These are phyloP conservation scores for Cynara cardunculus DNA, from an alignment of 129 eudicot species.

Conservation along the genomic window DNA sequence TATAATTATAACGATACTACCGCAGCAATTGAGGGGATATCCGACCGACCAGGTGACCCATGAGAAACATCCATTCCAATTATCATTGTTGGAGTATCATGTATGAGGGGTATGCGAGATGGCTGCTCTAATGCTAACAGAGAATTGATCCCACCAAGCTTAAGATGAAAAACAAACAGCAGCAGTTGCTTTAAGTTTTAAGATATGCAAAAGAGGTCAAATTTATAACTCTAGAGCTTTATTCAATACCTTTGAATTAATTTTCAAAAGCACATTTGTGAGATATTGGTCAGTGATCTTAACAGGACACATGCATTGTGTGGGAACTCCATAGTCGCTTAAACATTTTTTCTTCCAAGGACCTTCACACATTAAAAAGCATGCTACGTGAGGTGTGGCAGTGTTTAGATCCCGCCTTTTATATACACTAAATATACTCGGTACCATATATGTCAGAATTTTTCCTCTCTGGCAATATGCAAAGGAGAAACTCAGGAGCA, in stretches of 20 bases:
- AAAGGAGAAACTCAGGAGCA: slow-evolving; percentile 78
- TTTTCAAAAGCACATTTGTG: slow-evolving; percentile 79
- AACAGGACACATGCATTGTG: slow-evolving; percentile 76
- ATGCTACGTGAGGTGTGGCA: background rate
- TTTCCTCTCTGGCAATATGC: slow-evolving; percentile 84
- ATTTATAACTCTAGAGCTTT: background rate
- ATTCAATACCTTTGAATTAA: slow-evolving; percentile 73
- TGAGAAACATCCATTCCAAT: slow-evolving; percentile 98
- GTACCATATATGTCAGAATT: slow-evolving; percentile 82
- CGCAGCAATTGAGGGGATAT: slow-evolving; percentile 93
- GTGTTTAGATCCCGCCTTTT: background rate
- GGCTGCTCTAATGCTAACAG: slow-evolving; percentile 74
- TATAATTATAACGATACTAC: slow-evolving; percentile 34
- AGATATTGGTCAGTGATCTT: slow-evolving; percentile 85
- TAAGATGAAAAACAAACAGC: slow-evolving; percentile 2
- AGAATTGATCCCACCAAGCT: slow-evolving; percentile 97
- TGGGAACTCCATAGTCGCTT: slow-evolving; percentile 59
- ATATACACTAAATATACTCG: background rate
- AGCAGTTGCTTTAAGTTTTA: background rate
- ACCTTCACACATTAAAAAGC: slow-evolving; percentile 40
- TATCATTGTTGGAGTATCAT: slow-evolving; percentile 92
- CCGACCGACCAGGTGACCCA: slow-evolving; percentile 79
- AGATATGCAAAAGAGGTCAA: background rate
- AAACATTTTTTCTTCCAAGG: slow-evolving; percentile 94
- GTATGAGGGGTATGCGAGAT: slow-evolving; percentile 51